Evolutionary conservation across 169 alveolate genomes (phyloP), one percentile per base, ranked within the genome.

Genomic region (Plasmodium ovale): DNA sequence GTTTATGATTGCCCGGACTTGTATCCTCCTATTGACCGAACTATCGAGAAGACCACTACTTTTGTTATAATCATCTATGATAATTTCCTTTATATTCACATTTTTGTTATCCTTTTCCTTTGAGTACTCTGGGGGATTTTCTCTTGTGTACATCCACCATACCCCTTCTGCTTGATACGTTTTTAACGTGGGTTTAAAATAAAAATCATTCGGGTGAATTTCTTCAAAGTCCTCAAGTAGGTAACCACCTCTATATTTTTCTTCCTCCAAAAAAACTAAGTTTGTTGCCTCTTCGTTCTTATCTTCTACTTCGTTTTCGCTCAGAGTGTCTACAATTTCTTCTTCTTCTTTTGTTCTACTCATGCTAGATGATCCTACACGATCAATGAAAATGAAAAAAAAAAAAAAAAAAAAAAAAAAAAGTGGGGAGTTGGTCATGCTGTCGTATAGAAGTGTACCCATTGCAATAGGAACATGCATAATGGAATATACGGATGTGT

Each of bases 121-220:
- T 12, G 47, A 47, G 62, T 77, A 77, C 35, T 77, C 88, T 1
- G 88, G 88, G 16, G 88, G 88, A 33, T 77, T 77, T 77, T 77
- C 88, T 42, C 60, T 77, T 23, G 67, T 44, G 37, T 77, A 77
- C 88, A 77, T 77, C 88, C 88, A 77, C 88, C 88, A 77, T n/a
- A 77, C 49, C 6, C 88, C 88, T 62, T 77, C 88, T 27, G 88
- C 88, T 67, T 77, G 88, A 29, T 77, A 77, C 39, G 88, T 62
- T 47, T 77, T 77, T 53, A 77, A 29, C 42, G 21, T 62, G 12
- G 88, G 88, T 29, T 77, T 77, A 53, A 77, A 77, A 54, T 77
- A 77, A 44, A 42, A 44, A 29, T 64, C 33, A 42, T 77, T 53
- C 6, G 88, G 88, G 37, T 77, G 56, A 62, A 77, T 77, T 77